phyloP scores from a whole-genome alignment of 352 stramenopile genomes.

The Aphanomyces astaci region DNA sequence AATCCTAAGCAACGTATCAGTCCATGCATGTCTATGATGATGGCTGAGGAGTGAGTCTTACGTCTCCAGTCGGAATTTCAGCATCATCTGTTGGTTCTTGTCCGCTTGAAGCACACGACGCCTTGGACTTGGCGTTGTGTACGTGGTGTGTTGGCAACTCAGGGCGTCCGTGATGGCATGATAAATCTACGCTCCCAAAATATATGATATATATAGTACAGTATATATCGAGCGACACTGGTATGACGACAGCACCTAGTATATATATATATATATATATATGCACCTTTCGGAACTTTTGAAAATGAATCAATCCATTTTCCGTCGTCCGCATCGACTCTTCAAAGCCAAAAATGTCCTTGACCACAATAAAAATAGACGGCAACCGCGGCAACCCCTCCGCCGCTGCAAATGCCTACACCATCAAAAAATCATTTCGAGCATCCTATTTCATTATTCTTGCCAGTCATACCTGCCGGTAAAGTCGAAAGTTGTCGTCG shows the following conservation, averaged over 20 bases:
- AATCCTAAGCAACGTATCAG: slow-evolving; percentile 43
- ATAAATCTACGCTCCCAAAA: slow-evolving; percentile 49
- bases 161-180: slow-evolving; percentile 70
- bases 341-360: slow-evolving; percentile 82
- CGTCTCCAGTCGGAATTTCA: slow-evolving; percentile 78
- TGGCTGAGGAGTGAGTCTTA: slow-evolving; percentile 33
- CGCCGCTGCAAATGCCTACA: slow-evolving; percentile 50
- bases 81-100: slow-evolving; percentile 42
- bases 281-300: slow-evolving; percentile 63
- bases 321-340: slow-evolving; percentile 80
- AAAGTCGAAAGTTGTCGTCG: slow-evolving; percentile 82
- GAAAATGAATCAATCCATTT: slow-evolving; percentile 77
- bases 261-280: no score
- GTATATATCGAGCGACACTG: no score
- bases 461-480: slow-evolving; percentile 42
- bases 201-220: no score
- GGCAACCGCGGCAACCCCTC: slow-evolving; percentile 69
- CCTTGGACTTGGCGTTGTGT: slow-evolving; percentile 34
- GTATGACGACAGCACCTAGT: no score
- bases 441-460: no score
- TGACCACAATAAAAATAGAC: slow-evolving; percentile 82
- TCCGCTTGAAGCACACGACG: slow-evolving; percentile 1
- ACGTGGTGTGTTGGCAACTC: slow-evolving; percentile 70
- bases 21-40: neutral
- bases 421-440: no score